phyloP scores from a whole-genome alignment of 305 asterid genomes.

The Galium porrigens region DNA sequence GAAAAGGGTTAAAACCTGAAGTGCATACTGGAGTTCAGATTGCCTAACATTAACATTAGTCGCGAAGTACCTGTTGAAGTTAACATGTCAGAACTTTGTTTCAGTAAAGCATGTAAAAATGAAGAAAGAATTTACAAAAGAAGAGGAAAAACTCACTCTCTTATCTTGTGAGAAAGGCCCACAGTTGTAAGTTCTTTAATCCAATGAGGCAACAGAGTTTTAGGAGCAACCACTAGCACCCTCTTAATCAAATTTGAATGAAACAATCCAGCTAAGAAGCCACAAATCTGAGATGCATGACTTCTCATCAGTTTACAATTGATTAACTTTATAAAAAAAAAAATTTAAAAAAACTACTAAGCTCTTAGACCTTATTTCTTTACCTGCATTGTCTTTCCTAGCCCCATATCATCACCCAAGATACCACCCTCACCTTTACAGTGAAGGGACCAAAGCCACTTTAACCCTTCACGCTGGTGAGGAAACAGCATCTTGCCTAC shows the following conservation, averaged over 20 bases:
- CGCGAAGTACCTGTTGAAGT: constrained; percentile 52
- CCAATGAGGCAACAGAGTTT: constrained; percentile 84
- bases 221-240: constrained; percentile 79
- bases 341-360: not conserved
- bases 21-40: constrained; percentile 75
- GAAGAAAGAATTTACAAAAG: not conserved
- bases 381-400: constrained; percentile 99
- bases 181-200: constrained; percentile 62
- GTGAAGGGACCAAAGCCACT: constrained; percentile 96
- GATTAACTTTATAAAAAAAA: not conserved
- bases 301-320: not conserved
- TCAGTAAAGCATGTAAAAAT: not conserved
- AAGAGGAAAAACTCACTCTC: constrained; percentile 37
- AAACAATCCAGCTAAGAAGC: constrained; percentile 71
- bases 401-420: constrained; percentile 97
- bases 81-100: not conserved
- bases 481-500: constrained; percentile 65
- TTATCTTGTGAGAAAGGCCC: constrained; percentile 61
- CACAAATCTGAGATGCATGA: constrained; percentile 44
- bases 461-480: constrained; percentile 82
- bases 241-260: constrained; percentile 54
- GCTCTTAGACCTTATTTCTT: constrained; percentile 7
- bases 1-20: constrained; percentile 47
- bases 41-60: constrained; percentile 51
- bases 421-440: constrained; percentile 78